Conservation (phyloP, 352 stramenopile genomes). For the Globisporangium spiculum region DNA sequence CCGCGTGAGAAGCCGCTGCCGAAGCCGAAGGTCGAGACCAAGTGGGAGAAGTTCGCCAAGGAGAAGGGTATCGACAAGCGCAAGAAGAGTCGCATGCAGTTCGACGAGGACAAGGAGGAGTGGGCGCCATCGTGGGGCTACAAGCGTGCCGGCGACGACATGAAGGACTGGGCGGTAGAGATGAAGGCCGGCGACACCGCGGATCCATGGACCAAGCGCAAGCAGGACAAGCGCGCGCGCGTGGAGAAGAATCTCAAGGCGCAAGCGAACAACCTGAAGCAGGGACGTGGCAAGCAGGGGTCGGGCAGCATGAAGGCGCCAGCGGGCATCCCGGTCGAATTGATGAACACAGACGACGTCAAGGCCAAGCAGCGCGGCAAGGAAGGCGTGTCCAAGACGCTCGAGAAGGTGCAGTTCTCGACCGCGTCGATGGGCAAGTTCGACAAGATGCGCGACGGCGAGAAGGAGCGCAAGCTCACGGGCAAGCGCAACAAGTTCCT, state of each 20-base stretch:
- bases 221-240: constrained; percentile 90
- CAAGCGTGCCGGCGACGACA: constrained; percentile 80
- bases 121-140: constrained; percentile 94
- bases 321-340: constrained; percentile 88
- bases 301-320: constrained; percentile 47
- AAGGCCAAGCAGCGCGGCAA: constrained; percentile 88
- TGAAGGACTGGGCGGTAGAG: constrained; percentile 94
- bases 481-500: constrained; percentile 85
- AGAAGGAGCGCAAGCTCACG: constrained; percentile 87
- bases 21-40: constrained; percentile 95
- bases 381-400: constrained; percentile 81
- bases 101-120: constrained; percentile 92
- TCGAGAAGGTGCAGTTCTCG: constrained; percentile 90
- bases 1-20: constrained; percentile 89
- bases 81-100: constrained; percentile 96
- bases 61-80: constrained; percentile 97
- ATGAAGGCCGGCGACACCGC: constrained; percentile 91
- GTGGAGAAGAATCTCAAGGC: constrained; percentile 92
- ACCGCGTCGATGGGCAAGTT: constrained; percentile 95
- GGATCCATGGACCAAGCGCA: constrained; percentile 93
- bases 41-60: constrained; percentile 98
- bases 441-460: constrained; percentile 91
- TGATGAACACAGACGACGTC: constrained; percentile 69
- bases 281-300: constrained; percentile 61
- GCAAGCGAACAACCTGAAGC: constrained; percentile 75